Percentiles rank a stretch among this genome's conserved stretches.
Conservation (phyloP, 345 rosid species). For the Salix purpurea region DNA sequence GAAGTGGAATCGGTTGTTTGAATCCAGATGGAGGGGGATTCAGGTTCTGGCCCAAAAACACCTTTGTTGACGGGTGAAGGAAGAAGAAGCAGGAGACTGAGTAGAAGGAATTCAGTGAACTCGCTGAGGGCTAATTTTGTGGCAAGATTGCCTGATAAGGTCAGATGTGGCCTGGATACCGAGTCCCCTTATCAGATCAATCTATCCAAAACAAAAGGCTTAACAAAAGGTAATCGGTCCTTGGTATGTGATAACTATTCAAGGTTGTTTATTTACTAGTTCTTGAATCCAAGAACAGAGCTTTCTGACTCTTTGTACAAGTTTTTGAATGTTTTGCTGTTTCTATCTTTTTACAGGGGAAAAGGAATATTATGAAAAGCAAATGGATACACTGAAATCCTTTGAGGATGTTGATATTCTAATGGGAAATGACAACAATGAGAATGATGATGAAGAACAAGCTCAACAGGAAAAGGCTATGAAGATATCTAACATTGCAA, state of each 20-base stretch:
- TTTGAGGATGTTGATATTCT: constrained; percentile 69
- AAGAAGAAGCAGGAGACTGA: constrained; percentile 15
- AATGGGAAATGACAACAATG: constrained; percentile 26
- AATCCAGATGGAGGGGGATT: background rate
- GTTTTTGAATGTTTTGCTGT: background rate
- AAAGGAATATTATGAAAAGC: constrained; percentile 63
- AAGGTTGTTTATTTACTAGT: too few species aligned
- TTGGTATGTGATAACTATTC: too few species aligned
- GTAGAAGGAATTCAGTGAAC: constrained; percentile 34
- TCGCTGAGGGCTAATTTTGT: constrained; percentile 43
- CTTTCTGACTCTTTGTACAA: too few species aligned
- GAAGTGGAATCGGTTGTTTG: background rate
- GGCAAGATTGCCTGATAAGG: constrained; percentile 52
- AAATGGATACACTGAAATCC: constrained; percentile 57
- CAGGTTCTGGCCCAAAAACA: background rate
- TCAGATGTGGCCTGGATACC: constrained; percentile 41
- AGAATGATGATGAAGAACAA: constrained; percentile 37
- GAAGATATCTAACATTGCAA: constrained; percentile 75
- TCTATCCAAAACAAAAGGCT: constrained; percentile 41
- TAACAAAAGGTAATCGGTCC: constrained; percentile 38
- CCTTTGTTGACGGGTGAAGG: background rate
- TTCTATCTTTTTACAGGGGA: constrained; percentile 35
- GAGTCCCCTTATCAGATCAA: constrained; percentile 49
- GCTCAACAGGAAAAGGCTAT: constrained; percentile 64
- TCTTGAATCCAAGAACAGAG: too few species aligned